phyloP scores from a whole-genome alignment of 129 eudicot species.

The Smallanthus sonchifolius region DNA sequence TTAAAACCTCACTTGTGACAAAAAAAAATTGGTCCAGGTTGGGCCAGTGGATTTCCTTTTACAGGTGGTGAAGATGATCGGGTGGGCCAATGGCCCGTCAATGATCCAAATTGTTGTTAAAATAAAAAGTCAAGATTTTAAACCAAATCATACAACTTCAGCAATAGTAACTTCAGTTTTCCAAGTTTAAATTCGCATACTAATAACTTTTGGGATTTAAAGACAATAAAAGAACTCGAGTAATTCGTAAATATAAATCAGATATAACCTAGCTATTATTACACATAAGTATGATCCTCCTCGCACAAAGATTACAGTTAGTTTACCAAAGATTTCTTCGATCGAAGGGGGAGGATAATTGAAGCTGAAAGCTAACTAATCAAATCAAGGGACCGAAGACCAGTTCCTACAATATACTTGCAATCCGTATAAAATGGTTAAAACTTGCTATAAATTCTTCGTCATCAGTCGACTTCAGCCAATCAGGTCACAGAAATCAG shows the following conservation, averaged over 20 bases:
- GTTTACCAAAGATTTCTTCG: conserved; percentile 4
- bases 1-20: too few relatives aligned
- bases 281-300: conserved; percentile 21
- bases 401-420: not conserved
- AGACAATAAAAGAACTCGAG: not conserved
- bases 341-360: conserved; percentile 21
- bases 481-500: conserved; percentile 1
- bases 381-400: not conserved
- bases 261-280: not conserved
- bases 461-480: not conserved
- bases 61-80: too few relatives aligned
- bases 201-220: too few relatives aligned
- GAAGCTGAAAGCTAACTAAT: conserved; percentile 6
- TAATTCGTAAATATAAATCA: not conserved
- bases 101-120: too few relatives aligned
- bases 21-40: too few relatives aligned
- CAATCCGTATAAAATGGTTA: conserved; percentile 18
- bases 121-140: too few relatives aligned
- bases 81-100: too few relatives aligned
- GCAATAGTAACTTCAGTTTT: too few relatives aligned
- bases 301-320: conserved; percentile 13
- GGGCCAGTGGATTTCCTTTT: too few relatives aligned
- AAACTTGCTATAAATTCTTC: not conserved
- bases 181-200: too few relatives aligned
- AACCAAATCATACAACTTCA: too few relatives aligned